Conservation (phyloP, 2,329 filamentous ascomycete genomes). For the Phialemonium atrogriseum region DNA sequence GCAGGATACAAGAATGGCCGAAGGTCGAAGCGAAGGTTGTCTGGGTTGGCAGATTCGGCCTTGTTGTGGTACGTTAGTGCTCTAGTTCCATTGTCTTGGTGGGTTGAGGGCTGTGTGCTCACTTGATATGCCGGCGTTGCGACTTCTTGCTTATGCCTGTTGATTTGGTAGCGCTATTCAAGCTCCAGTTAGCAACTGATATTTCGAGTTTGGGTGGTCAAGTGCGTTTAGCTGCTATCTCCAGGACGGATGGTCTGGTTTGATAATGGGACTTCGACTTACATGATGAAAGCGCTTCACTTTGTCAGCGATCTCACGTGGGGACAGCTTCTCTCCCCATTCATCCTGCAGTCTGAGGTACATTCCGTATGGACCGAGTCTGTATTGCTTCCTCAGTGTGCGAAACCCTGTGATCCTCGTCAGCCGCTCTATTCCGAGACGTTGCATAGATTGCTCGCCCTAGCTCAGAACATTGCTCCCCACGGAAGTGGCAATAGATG, state of each 20-base stretch:
- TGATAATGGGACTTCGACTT: too few species aligned
- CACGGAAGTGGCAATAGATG: too few species aligned
- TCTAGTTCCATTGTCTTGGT: background rate
- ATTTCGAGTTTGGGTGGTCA: too few species aligned
- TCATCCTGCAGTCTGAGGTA: too few species aligned
- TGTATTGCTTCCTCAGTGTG: conserved; percentile 34
- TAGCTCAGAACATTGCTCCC: too few species aligned
- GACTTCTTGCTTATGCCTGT: background rate
- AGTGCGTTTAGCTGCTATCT: too few species aligned
- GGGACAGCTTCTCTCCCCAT: conserved; percentile 17
- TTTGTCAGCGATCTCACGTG: conserved; percentile 34
- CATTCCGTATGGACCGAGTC: conserved; percentile 38
- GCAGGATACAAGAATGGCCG: conserved; percentile 2
- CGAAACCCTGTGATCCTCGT: conserved; percentile 20
- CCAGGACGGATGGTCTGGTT: too few species aligned
- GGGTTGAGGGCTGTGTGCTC: background rate
- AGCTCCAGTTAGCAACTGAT: too few species aligned
- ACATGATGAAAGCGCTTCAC: background rate
- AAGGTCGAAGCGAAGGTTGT: conserved; percentile 1
- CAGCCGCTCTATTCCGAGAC: background rate
- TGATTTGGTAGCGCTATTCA: background rate
- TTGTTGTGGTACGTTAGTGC: background rate
- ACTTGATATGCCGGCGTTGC: background rate
- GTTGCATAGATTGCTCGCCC: too few species aligned
- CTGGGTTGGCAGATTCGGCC: background rate